phyloP scores from a whole-genome alignment of 148 eudicot genomes.

The Chenopodium quinoa region DNA sequence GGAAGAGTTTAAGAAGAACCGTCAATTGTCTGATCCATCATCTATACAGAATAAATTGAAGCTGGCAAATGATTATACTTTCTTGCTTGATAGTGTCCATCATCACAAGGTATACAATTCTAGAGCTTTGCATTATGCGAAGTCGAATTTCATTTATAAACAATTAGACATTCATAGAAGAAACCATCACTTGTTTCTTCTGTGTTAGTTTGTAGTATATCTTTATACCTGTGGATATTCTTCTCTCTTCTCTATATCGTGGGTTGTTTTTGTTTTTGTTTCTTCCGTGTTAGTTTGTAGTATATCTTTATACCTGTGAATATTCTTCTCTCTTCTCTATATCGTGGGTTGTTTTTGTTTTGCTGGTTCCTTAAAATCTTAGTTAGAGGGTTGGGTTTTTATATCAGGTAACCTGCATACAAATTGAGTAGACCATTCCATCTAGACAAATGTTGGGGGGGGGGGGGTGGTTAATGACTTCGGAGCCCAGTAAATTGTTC shows the following conservation, averaged over 20 bases:
- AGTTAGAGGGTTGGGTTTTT: not conserved
- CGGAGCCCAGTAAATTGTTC: not conserved
- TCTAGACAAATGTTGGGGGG: not conserved
- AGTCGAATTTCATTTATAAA: not conserved
- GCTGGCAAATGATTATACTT: constrained; percentile 71
- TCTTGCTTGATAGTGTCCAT: constrained; percentile 72
- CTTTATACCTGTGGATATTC: not conserved
- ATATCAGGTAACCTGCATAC: not conserved
- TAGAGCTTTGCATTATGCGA: not conserved
- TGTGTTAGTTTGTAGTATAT: too few relatives aligned
- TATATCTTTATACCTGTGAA: not conserved
- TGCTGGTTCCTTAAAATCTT: not conserved
- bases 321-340: not conserved
- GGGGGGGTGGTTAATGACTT: too few relatives aligned
- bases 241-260: not conserved
- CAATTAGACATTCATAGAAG: not conserved
- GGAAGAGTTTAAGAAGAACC: constrained; percentile 60
- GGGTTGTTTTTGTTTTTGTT: not conserved
- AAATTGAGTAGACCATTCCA: not conserved
- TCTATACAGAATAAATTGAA: constrained; percentile 51
- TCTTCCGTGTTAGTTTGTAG: not conserved
- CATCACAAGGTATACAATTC: constrained; percentile 62
- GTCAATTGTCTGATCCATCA: constrained; percentile 36
- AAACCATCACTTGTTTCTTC: not conserved
- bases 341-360: not conserved